Conservation (phyloP, 139 green algal genomes). For the Coccomyxa sp. region DNA sequence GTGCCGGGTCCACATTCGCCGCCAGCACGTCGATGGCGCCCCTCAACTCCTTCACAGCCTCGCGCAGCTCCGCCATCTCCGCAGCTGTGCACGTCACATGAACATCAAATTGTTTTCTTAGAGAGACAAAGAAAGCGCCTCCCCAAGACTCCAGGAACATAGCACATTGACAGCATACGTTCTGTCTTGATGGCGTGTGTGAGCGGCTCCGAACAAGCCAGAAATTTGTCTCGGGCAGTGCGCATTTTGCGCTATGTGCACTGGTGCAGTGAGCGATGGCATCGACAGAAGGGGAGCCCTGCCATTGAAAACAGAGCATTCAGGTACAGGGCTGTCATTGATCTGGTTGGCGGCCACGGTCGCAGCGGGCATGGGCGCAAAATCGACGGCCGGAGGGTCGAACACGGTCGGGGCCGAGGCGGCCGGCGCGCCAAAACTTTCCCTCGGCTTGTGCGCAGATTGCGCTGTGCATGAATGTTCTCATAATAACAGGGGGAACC, state of each 20-base stretch:
- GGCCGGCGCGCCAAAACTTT: neutral
- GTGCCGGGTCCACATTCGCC: constrained; percentile 33
- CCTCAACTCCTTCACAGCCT: constrained; percentile 41
- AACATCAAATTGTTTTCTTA: neutral
- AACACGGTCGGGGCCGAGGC: neutral
- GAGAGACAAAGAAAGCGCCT: neutral
- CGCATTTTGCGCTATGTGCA: too few species aligned
- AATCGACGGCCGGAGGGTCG: neutral
- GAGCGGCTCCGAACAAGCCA: too few species aligned
- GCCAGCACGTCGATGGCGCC: constrained; percentile 37
- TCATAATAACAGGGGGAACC: too few species aligned
- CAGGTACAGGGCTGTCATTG: too few species aligned
- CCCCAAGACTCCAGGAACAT: neutral
- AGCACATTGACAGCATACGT: neutral
- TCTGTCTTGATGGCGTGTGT: neutral
- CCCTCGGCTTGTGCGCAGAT: too few species aligned
- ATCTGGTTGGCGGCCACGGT: constrained; percentile 8
- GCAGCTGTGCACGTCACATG: constrained; percentile 24
- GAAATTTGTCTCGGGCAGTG: too few species aligned
- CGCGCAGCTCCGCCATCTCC: constrained; percentile 51
- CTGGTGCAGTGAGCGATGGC: too few species aligned
- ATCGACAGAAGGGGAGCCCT: too few species aligned
- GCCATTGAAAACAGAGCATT: too few species aligned
- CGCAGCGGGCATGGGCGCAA: neutral
- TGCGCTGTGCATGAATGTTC: too few species aligned